Percentiles rank a stretch among this genome's conserved stretches.
These are phyloP conservation scores for Scutellaria minor DNA, from an alignment of 257 asterid genomes.

Conservation along the genomic window DNA sequence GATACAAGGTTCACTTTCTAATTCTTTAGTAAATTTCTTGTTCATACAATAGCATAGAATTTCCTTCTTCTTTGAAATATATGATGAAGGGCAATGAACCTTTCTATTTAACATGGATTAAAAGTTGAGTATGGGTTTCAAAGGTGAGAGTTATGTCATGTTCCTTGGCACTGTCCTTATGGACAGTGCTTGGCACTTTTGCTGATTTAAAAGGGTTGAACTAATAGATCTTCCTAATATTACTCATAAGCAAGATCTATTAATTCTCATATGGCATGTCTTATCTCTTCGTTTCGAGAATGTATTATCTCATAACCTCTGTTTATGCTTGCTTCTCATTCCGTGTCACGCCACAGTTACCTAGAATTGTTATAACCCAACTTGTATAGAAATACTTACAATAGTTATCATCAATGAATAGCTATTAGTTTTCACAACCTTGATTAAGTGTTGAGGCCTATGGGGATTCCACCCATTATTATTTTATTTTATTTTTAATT, in stretches of 20 bases:
- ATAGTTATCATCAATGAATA: not conserved
- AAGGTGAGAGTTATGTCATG: not conserved
- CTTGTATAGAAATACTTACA: not conserved
- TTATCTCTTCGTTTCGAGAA: not conserved
- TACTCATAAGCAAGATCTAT: not conserved
- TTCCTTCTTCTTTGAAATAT: not conserved
- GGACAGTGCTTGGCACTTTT: too few relatives aligned
- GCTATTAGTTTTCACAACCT: constrained; percentile 11
- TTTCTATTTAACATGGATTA: not conserved
- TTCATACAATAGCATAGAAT: not conserved
- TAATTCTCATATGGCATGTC: not conserved
- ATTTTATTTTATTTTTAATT: too few relatives aligned
- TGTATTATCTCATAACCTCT: not conserved
- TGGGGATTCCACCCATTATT: not conserved
- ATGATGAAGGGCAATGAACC: not conserved
- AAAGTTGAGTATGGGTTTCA: not conserved
- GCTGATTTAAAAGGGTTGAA: not conserved
- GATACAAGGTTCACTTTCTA: not conserved
- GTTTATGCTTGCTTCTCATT: constrained; percentile 14
- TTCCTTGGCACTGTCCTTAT: not conserved
- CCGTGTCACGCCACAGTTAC: not conserved
- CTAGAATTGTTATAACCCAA: not conserved
- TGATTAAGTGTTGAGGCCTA: not conserved
- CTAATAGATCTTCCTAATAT: not conserved
- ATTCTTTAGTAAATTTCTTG: not conserved